Conservation (phyloP, 176 grass and related monocot species). For the barley (Hordeum vulgare) region MorexV3_pseudomolecules_assembly NC_058519.1:582661637-582662136, state of each 20-base stretch:
- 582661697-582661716: not conserved
- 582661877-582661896: not conserved
- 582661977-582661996: not conserved
- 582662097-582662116: slow-evolving; percentile 46
- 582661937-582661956: slow-evolving; percentile 1
- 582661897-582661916: slow-evolving; percentile 8
- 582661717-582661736: not conserved
- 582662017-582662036: not conserved
- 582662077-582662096: slow-evolving; percentile 45
- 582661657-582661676: not conserved
- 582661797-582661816: not conserved
- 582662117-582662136: slow-evolving; percentile 50
- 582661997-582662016: not conserved
- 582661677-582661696: not conserved
- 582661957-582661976: too few species aligned
- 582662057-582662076: not conserved
- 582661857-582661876: not conserved
- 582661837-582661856: slow-evolving; percentile 8
- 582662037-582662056: not conserved
- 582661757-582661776: not conserved
- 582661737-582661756: not conserved
- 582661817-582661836: not conserved
- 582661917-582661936: slow-evolving; percentile 23
- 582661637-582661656: not conserved
- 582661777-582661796: not conserved